phyloP scores from a whole-genome alignment of 2,329 filamentous ascomycete species.

The Thelonectria discophora region DNA sequence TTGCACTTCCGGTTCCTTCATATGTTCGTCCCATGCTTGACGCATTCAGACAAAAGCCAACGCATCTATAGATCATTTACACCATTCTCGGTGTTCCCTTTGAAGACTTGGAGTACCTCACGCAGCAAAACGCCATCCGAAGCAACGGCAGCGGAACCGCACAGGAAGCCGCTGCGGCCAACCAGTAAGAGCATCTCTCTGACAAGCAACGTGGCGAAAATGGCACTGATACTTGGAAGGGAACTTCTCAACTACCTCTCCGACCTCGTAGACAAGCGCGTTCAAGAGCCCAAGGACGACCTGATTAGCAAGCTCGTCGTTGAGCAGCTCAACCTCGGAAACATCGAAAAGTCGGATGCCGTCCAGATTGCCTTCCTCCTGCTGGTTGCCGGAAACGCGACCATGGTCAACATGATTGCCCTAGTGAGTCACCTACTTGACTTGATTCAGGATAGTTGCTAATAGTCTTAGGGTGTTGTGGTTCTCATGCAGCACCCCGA shows the following conservation, averaged over 20 bases:
- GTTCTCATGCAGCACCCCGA: constrained; percentile 54
- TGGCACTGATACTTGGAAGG: constrained; percentile 32
- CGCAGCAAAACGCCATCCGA: constrained; percentile 56
- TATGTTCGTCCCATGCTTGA: constrained; percentile 46
- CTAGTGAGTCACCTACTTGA: constrained; percentile 44
- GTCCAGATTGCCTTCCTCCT: constrained; percentile 60
- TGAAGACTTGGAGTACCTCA: constrained; percentile 56
- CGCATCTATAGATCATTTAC: constrained; percentile 54
- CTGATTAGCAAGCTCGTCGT: constrained; percentile 56
- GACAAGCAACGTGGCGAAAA: neutral
- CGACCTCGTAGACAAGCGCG: constrained; percentile 52
- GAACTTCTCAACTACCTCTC: constrained; percentile 57
- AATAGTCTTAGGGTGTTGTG: constrained; percentile 50
- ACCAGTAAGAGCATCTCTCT: constrained; percentile 43
- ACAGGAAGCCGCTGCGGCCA: constrained; percentile 55
- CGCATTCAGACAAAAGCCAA: constrained; percentile 37
- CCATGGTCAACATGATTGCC: constrained; percentile 61
- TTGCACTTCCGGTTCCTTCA: constrained; percentile 58
- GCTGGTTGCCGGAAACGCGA: constrained; percentile 61
- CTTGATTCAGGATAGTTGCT: neutral
- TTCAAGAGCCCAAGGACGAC: constrained; percentile 53
- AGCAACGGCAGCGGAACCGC: constrained; percentile 58
- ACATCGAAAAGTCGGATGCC: constrained; percentile 51
- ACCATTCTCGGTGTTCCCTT: constrained; percentile 59
- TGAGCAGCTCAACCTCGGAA: constrained; percentile 52